Percentiles rank a stretch among this genome's conserved stretches.
phyloP scores from a whole-genome alignment of 306 rosid species.

The Casuarina equisetifolia region DNA sequence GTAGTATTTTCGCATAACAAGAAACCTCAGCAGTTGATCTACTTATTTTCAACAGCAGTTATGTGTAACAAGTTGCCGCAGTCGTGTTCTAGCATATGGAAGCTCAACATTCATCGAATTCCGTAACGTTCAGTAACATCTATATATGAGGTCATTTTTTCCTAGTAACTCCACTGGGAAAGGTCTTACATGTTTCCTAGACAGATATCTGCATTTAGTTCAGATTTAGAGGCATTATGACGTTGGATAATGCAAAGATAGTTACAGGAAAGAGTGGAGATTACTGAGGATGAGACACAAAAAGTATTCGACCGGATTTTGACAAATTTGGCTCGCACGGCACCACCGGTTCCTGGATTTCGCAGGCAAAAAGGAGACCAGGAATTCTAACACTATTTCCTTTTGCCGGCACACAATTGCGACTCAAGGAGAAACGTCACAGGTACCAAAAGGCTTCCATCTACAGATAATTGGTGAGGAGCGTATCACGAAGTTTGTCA shows the following conservation, averaged over 20 bases:
- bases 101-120: slow-evolving; percentile 24
- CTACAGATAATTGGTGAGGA: slow-evolving; percentile 70
- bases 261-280: slow-evolving; percentile 76
- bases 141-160: slow-evolving; percentile 33
- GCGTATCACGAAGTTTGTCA: slow-evolving; percentile 65
- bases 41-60: slow-evolving; percentile 12
- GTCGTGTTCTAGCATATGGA: slow-evolving; percentile 11
- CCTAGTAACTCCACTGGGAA: slow-evolving; percentile 18
- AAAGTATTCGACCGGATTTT: slow-evolving; percentile 62
- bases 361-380: slow-evolving; percentile 74
- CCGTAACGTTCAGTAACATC: slow-evolving; percentile 7
- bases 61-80: slow-evolving; percentile 23
- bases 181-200: slow-evolving; percentile 18
- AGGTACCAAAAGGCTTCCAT: slow-evolving; percentile 81
- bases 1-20: too few species aligned
- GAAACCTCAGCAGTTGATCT: neutral
- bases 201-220: slow-evolving; percentile 33
- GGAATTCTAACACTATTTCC: slow-evolving; percentile 39
- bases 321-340: slow-evolving; percentile 58
- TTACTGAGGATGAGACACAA: slow-evolving; percentile 69
- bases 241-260: slow-evolving; percentile 48
- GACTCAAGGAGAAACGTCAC: slow-evolving; percentile 72
- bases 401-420: slow-evolving; percentile 41
- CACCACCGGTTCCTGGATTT: slow-evolving; percentile 90
- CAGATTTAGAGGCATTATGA: slow-evolving; percentile 66